phyloP scores from a whole-genome alignment of 306 rosid genomes.

The Begonia peltatifolia region DNA sequence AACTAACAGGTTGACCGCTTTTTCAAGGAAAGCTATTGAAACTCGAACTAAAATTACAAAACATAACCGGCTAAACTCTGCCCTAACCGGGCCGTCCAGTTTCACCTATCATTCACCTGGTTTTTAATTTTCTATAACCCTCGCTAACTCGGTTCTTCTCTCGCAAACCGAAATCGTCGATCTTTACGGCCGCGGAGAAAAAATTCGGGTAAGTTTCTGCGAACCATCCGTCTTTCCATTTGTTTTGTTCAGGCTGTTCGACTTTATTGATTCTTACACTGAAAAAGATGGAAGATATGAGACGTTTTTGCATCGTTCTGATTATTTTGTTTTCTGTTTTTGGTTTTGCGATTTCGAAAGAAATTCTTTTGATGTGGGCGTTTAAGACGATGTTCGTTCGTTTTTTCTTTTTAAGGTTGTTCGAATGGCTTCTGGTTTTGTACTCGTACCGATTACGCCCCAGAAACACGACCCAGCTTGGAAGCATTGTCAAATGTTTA shows the following conservation, averaged over 20 bases:
- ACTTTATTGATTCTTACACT: too few species aligned
- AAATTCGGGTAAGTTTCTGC: slow-evolving; percentile 34
- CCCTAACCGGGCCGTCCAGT: slow-evolving; percentile 75
- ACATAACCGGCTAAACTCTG: background rate
- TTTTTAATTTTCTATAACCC: slow-evolving; percentile 26
- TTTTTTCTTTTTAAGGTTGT: slow-evolving; percentile 6
- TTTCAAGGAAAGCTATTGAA: background rate
- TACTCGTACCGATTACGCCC: slow-evolving; percentile 51
- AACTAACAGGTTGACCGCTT: background rate
- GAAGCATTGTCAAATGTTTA: slow-evolving; percentile 87
- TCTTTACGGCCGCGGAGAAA: slow-evolving; percentile 6
- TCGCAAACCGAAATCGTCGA: slow-evolving; percentile 9
- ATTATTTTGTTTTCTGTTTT: background rate
- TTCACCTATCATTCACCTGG: background rate
- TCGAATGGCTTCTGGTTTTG: slow-evolving; percentile 45
- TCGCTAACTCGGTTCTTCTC: slow-evolving; percentile 43
- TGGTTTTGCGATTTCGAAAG: slow-evolving; percentile 4
- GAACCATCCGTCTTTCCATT: slow-evolving; percentile 2
- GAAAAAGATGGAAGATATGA: background rate
- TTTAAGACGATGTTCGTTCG: background rate
- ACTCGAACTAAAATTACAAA: slow-evolving; percentile 1
- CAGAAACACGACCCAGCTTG: slow-evolving; percentile 95
- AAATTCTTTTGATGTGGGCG: slow-evolving; percentile 4
- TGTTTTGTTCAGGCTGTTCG: background rate
- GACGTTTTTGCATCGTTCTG: slow-evolving; percentile 1